Evolutionary conservation across 2,329 filamentous ascomycete genomes (phyloP).

Genomic region (Blastomyces gilchristii): DNA sequence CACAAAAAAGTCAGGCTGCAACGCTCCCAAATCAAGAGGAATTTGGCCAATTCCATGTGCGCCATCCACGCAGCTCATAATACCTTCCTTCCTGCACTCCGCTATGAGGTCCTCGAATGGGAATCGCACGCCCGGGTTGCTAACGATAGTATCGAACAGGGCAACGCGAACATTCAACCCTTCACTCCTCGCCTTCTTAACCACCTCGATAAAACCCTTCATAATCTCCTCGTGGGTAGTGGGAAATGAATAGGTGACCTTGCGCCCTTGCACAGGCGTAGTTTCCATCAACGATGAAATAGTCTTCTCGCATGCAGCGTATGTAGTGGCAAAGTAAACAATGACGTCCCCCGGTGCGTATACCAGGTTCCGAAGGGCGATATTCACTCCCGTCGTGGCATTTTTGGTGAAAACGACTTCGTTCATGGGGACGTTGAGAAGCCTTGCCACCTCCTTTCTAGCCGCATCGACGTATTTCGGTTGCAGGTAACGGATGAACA

Average conservation of each 20-base stretch:
- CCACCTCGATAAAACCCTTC: slow-evolving; percentile 47
- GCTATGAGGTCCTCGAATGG: slow-evolving; percentile 61
- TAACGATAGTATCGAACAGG: slow-evolving; percentile 71
- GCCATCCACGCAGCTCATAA: slow-evolving; percentile 70
- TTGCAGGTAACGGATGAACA: slow-evolving; percentile 62
- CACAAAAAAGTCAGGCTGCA: slow-evolving; percentile 78
- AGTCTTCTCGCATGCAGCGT: slow-evolving; percentile 65
- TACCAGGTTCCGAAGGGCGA: slow-evolving; percentile 62
- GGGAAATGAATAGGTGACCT: slow-evolving; percentile 58
- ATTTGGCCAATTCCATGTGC: slow-evolving; percentile 80
- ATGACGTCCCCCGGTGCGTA: slow-evolving; percentile 63
- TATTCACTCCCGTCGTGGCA: slow-evolving; percentile 61
- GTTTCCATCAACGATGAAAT: slow-evolving; percentile 64
- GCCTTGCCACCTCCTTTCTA: slow-evolving; percentile 52
- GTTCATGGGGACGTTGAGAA: slow-evolving; percentile 56
- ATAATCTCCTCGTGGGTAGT: slow-evolving; percentile 59
- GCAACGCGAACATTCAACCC: slow-evolving; percentile 58
- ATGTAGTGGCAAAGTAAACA: slow-evolving; percentile 67
- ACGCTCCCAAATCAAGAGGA: slow-evolving; percentile 51
- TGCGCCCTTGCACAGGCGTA: slow-evolving; percentile 39
- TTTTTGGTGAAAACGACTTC: slow-evolving; percentile 71
- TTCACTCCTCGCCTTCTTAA: slow-evolving; percentile 43
- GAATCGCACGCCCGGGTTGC: slow-evolving; percentile 65
- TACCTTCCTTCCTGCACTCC: slow-evolving; percentile 54
- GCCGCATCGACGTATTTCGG: slow-evolving; percentile 53